Base-by-base conservation (phyloP, 2,329 filamentous ascomycete genomes). In the Emmonsia crescens region DNA sequence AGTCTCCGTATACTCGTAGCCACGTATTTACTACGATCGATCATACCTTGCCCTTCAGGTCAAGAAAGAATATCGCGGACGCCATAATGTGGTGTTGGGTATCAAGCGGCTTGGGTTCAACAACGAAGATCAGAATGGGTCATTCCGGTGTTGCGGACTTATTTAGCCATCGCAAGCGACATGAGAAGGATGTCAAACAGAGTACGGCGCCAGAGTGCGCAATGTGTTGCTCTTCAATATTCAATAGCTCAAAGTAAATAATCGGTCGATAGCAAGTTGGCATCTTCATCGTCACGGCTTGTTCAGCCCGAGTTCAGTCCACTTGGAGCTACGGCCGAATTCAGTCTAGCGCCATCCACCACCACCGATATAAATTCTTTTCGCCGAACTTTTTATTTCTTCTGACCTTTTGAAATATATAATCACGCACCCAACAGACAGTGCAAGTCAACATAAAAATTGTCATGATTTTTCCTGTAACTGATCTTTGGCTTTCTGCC, bases 41-140 rank as follows among this genome's bases (percentile, higher is more conserved):
- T 63, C 80, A 65, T 77, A 95, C 91, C 89, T 99, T 99, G 89
- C 94, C 94, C 91, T 99, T 99, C 69, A 99, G 84, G 77, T 99
- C 94, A 72, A 99, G 88, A 76, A 99, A 99, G 84, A 99, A 99
- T 72, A 99, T 76, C 67, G 94, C 94, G 64, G 94, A 99, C 69
- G 94, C 94, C 94, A 99, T 99, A 74, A 70, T 82, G 77, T 71
- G 64, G 64, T 38, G 61, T 33, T 59, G 44, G 33, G 56, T 48
- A 57, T 61, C 38, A 44, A 44, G 24, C 21, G 10, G 57, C 42
- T 14, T 29, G 46, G 46, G 54, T 63, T 65, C 62, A 62, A 46
- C 49, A 38, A 55, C 10, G 49, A 36, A 55, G 48, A 14, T 49
- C 14, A 21, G 31, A 21, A 58, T 27, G 3, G 49, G 44, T 48